These are phyloP conservation scores for Phytopythium montanum DNA, from an alignment of 352 stramenopile genomes.

Conservation along the genomic window DNA sequence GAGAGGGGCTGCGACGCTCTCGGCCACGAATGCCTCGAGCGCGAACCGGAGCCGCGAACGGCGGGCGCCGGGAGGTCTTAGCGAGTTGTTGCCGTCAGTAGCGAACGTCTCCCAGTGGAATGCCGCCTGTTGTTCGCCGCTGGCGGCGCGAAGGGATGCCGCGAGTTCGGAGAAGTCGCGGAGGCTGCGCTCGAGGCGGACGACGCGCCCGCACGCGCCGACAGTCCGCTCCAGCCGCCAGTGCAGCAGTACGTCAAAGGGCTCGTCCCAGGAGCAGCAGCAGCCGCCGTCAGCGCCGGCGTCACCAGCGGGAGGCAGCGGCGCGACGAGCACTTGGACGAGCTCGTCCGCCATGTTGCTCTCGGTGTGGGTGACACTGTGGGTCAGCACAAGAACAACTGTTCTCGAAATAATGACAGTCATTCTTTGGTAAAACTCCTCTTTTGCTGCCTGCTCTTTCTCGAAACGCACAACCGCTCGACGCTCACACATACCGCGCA, in stretches of 20 bases:
- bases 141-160: conserved; percentile 13
- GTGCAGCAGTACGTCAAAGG: conserved; percentile 20
- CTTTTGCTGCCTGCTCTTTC: background rate
- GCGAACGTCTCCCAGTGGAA: conserved; percentile 8
- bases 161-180: conserved; percentile 27
- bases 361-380: too few species aligned
- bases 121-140: background rate
- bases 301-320: background rate
- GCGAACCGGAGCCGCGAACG: conserved; percentile 16
- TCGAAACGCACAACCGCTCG: conserved; percentile 6
- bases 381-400: too few species aligned
- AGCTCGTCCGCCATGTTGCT: background rate
- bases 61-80: conserved; percentile 5
- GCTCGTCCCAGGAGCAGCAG: background rate
- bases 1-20: conserved; percentile 8
- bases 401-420: too few species aligned
- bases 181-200: conserved; percentile 19
- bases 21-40: conserved; percentile 22
- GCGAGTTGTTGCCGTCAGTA: background rate
- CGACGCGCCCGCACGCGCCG: conserved; percentile 14
- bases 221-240: background rate
- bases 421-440: too few species aligned
- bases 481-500: background rate
- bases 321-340: background rate
- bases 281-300: background rate